Evolutionary conservation across 306 rosid genomes (phyloP).

Genomic region (Alnus rubra): DNA sequence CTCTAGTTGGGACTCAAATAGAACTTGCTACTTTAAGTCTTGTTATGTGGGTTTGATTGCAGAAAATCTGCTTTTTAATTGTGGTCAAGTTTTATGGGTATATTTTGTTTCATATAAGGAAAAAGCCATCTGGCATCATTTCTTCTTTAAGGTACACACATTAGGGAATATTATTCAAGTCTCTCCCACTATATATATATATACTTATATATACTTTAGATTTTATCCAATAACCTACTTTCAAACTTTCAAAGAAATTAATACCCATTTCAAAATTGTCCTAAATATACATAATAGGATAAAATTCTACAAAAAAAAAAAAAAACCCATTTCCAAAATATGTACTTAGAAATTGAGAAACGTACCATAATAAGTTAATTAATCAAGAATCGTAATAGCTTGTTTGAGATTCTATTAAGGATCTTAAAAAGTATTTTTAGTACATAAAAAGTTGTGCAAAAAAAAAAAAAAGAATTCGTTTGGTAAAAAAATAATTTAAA

Average conservation of each 20-base stretch:
- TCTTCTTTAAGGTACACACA: slow-evolving; percentile 36
- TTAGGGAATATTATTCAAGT: slow-evolving; percentile 50
- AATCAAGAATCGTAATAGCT: too few species aligned
- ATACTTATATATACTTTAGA: slow-evolving; percentile 28
- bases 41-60: slow-evolving; percentile 49
- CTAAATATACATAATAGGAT: neutral
- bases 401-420: too few species aligned
- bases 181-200: neutral
- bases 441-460: too few species aligned
- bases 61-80: slow-evolving; percentile 43
- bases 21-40: slow-evolving; percentile 46
- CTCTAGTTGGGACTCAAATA: slow-evolving; percentile 47
- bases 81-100: slow-evolving; percentile 46
- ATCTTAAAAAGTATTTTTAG: too few species aligned
- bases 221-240: slow-evolving; percentile 39
- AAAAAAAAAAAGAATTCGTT: too few species aligned
- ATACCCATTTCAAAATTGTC: slow-evolving; percentile 1
- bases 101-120: slow-evolving; percentile 40
- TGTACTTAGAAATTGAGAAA: too few species aligned
- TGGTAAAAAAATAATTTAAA: too few species aligned
- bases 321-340: too few species aligned
- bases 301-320: neutral
- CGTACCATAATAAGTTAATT: too few species aligned
- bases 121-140: slow-evolving; percentile 40
- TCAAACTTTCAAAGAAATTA: too few species aligned